Conservation (phyloP, 1,139 yeast genomes). For the Geotrichum bryndzae region DNA sequence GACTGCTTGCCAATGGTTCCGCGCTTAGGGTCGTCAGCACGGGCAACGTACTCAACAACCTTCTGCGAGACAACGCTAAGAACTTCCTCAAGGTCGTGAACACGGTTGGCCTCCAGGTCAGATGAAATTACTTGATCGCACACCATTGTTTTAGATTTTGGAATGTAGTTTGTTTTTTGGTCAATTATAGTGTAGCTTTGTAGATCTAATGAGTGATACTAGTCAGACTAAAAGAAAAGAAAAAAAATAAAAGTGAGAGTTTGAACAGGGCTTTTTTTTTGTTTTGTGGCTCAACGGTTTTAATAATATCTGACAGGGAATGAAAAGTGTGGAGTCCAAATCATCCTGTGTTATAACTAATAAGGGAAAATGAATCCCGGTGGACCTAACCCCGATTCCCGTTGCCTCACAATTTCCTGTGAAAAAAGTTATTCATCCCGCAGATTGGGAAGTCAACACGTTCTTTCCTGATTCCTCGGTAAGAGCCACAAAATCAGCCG, state of each 20-base stretch:
- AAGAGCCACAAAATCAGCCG: background rate
- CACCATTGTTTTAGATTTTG: background rate
- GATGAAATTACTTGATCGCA: background rate
- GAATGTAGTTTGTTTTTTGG: too few relatives aligned
- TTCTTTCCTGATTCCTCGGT: background rate
- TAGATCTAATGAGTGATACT: background rate
- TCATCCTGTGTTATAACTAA: background rate
- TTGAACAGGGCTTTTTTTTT: background rate
- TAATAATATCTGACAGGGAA: background rate
- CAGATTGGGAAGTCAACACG: background rate
- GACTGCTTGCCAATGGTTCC: slow-evolving; percentile 37
- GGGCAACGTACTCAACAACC: slow-evolving; percentile 39
- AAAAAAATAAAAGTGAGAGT: background rate
- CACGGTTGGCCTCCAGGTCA: slow-evolving; percentile 36
- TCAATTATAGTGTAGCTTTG: background rate
- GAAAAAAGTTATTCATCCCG: background rate
- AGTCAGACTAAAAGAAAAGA: background rate
- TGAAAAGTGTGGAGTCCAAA: background rate
- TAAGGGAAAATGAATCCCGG: background rate
- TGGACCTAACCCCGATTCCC: background rate
- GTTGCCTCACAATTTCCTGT: background rate
- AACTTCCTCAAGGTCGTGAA: slow-evolving; percentile 42
- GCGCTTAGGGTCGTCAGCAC: slow-evolving; percentile 35
- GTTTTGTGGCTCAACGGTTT: background rate
- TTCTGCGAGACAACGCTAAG: slow-evolving; percentile 37